Evolutionary conservation across 768 basidiomycete species (phyloP).

Genomic region (Leccinum rimulosum): DNA sequence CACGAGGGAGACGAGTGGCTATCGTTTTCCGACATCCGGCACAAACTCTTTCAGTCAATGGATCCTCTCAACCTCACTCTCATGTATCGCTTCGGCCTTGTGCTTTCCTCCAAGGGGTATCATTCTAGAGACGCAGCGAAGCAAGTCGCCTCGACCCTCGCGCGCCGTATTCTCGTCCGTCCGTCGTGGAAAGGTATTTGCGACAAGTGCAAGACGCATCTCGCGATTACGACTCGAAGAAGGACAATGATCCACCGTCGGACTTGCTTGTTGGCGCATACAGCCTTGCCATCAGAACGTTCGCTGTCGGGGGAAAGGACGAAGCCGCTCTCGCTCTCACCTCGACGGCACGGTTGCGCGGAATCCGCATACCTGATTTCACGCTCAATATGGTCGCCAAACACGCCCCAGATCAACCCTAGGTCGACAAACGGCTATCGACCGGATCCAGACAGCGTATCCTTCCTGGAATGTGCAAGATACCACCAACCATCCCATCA

Average conservation of each 20-base stretch:
- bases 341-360: constrained; percentile 31
- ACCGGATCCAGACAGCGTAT: neutral
- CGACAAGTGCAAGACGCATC: constrained; percentile 21
- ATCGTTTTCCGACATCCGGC: constrained; percentile 29
- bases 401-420: neutral
- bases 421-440: neutral
- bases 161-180: constrained; percentile 39
- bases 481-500: neutral
- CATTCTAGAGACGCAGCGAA: too few species aligned
- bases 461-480: constrained; percentile 13
- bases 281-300: constrained; percentile 40
- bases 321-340: constrained; percentile 46
- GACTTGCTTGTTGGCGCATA: constrained; percentile 22
- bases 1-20: neutral
- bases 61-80: constrained; percentile 34
- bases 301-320: constrained; percentile 33
- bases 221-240: constrained; percentile 6
- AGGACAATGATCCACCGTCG: neutral
- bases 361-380: constrained; percentile 29
- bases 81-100: constrained; percentile 36
- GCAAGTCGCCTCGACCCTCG: constrained; percentile 36
- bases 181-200: constrained; percentile 40
- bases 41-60: constrained; percentile 30
- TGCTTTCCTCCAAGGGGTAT: constrained; percentile 33
- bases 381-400: constrained; percentile 36